Percentiles rank a stretch among this genome's conserved stretches.
Conservation (phyloP, 2,329 filamentous ascomycete genomes). For the Paraconiothyrium brasiliense region DNA sequence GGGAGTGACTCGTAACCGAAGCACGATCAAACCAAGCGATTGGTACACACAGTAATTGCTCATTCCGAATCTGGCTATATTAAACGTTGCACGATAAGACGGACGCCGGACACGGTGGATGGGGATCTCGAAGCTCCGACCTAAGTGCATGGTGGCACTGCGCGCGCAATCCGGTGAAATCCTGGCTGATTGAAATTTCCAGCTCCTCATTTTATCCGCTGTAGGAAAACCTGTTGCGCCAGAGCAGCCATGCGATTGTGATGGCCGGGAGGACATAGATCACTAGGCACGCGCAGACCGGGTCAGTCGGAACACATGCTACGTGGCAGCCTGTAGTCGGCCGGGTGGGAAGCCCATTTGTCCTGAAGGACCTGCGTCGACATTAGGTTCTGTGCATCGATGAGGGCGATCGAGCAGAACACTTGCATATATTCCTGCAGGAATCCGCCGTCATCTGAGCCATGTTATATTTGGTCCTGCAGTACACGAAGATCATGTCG, state of each 20-base stretch:
- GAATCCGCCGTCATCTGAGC: not conserved
- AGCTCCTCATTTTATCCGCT: not conserved
- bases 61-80: too few relatives aligned
- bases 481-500: not conserved
- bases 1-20: too few relatives aligned
- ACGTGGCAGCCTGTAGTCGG: not conserved
- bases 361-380: not conserved
- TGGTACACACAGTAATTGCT: too few relatives aligned
- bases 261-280: not conserved
- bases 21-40: too few relatives aligned
- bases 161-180: not conserved
- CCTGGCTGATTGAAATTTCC: not conserved
- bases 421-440: conserved; percentile 1
- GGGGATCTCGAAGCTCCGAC: not conserved
- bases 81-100: too few relatives aligned
- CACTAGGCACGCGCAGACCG: not conserved
- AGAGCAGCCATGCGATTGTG: not conserved
- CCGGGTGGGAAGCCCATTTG: not conserved
- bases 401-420: not conserved
- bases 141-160: not conserved
- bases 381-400: not conserved
- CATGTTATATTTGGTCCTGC: not conserved
- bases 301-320: not conserved
- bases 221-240: not conserved
- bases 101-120: not conserved